Percentiles rank a stretch among this genome's conserved stretches.
These are phyloP conservation scores for Penicillium canariense DNA, from an alignment of 495 filamentous ascomycete genomes.

Conservation along the genomic window DNA sequence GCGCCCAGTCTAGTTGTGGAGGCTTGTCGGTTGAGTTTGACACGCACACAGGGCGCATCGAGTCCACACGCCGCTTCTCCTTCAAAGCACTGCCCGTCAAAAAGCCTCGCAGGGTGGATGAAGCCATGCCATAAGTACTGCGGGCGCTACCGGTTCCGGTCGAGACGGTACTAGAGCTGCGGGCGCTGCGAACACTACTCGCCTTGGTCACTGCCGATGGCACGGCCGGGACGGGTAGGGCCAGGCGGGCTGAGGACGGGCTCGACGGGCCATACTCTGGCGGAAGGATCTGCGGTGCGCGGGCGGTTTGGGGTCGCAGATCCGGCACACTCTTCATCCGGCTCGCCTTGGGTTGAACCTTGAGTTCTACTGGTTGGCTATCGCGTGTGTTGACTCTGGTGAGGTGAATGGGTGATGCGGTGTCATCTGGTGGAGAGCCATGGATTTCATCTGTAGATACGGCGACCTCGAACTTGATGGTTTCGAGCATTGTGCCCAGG, in stretches of 20 bases:
- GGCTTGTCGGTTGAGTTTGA: constrained; percentile 33
- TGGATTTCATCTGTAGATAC: constrained; percentile 36
- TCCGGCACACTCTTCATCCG: constrained; percentile 17
- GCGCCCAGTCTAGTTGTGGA: constrained; percentile 43
- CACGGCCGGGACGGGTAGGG: constrained; percentile 38
- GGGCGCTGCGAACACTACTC: constrained; percentile 41
- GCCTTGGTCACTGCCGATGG: constrained; percentile 31
- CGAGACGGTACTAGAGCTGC: constrained; percentile 43
- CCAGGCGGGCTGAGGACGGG: constrained; percentile 28
- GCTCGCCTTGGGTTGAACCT: constrained; percentile 1
- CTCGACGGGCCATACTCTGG: constrained; percentile 27
- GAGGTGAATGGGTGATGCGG: constrained; percentile 14
- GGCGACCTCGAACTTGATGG: constrained; percentile 40
- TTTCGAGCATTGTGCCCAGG: constrained; percentile 41
- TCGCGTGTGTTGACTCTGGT: background rate
- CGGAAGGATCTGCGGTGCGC: constrained; percentile 21
- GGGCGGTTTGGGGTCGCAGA: constrained; percentile 28
- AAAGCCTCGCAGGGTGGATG: constrained; percentile 42
- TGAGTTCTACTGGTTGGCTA: background rate
- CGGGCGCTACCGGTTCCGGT: constrained; percentile 41
- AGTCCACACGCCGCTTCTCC: constrained; percentile 35
- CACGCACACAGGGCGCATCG: constrained; percentile 35
- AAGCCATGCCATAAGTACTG: constrained; percentile 41
- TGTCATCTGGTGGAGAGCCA: constrained; percentile 19
- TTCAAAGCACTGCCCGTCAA: constrained; percentile 31